Evolutionary conservation across 1,139 yeast genomes (phyloP), one percentile per base, ranked within the genome.

Genomic region (Geotrichum fermentans): DNA sequence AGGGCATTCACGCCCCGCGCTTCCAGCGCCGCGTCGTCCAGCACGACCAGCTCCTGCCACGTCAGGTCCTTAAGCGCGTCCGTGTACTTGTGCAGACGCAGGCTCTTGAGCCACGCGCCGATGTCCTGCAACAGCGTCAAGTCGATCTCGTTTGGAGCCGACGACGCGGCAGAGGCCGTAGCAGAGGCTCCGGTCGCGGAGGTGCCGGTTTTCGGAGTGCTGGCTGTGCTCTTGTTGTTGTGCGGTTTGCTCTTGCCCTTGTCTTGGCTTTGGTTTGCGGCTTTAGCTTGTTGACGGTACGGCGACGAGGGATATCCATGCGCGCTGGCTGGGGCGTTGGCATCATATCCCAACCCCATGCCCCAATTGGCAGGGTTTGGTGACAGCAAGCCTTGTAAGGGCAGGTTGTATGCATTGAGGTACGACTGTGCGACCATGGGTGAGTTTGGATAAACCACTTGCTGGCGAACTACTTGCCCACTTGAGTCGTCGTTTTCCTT

Each of bases 51-150:
- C 45, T 84, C 85, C 54, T 75, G 73, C 98, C 98, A 92, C 28
- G 77, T 74, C 56, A 83, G 72, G 56, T 80, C 83, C 62, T 83
- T 80, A 56, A 92, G 73, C 51, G 85, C 83, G 29, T 83, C 92
- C 3, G 97, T 90, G 69, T 92, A 92, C 69, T 92, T 92, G 73
- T 92, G 98, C 60, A 92, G 74, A 55, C 99, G 74, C 56, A 92
- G 72, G 17, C 90, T 77, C 64, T 95, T 83, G 64, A 92, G 74
- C 98, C 98, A 92, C 3, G 87, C 84, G 2, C 97, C 95, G 49
- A 92, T 80, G 64, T 92, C 94, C 54, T 75, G 72, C 60, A 89
- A 71, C 53, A 87, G 69, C 50, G 79, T 80, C 36, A 75, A 70
- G 58, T 80, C 83, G 21, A 88, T 75, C 47, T 50, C 53, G 32